phyloP scores from a whole-genome alignment of 306 rosid species.

The Psophocarpus tetragonolobus region DNA sequence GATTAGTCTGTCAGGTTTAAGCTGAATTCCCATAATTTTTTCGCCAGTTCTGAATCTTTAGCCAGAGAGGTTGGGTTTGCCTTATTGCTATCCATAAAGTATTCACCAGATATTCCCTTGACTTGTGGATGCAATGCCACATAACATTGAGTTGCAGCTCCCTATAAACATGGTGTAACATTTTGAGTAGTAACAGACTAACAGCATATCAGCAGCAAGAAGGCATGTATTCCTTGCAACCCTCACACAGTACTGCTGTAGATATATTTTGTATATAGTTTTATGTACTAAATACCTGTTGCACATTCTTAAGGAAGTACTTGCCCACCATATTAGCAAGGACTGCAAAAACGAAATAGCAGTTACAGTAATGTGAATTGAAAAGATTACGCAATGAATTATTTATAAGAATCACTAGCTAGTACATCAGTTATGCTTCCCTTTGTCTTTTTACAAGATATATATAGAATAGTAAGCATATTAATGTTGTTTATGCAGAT shows the following conservation, averaged over 20 bases:
- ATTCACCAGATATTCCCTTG: constrained; percentile 60
- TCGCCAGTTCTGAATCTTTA: constrained; percentile 58
- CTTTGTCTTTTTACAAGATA: neutral
- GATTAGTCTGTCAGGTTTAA: constrained; percentile 49
- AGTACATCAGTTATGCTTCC: constrained; percentile 4
- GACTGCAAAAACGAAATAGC: constrained; percentile 50
- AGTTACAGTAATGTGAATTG: constrained; percentile 18
- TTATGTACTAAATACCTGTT: constrained; percentile 54
- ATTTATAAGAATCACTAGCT: constrained; percentile 5
- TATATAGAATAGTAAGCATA: constrained; percentile 2
- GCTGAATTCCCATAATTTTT: constrained; percentile 76
- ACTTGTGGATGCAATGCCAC: constrained; percentile 79
- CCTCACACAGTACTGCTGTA: neutral
- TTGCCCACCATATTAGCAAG: constrained; percentile 48
- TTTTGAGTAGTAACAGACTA: neutral
- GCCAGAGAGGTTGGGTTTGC: constrained; percentile 58
- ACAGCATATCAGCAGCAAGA: constrained; percentile 6
- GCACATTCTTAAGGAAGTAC: constrained; percentile 59
- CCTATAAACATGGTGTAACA: constrained; percentile 46
- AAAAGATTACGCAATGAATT: neutral
- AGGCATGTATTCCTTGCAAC: constrained; percentile 15
- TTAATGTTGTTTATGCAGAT: constrained; percentile 2
- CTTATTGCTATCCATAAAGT: constrained; percentile 60
- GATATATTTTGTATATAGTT: neutral
- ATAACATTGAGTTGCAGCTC: constrained; percentile 87